phyloP scores from a whole-genome alignment of 2,329 filamentous ascomycete genomes.

The Aspergillus ochraceoroseus region DNA sequence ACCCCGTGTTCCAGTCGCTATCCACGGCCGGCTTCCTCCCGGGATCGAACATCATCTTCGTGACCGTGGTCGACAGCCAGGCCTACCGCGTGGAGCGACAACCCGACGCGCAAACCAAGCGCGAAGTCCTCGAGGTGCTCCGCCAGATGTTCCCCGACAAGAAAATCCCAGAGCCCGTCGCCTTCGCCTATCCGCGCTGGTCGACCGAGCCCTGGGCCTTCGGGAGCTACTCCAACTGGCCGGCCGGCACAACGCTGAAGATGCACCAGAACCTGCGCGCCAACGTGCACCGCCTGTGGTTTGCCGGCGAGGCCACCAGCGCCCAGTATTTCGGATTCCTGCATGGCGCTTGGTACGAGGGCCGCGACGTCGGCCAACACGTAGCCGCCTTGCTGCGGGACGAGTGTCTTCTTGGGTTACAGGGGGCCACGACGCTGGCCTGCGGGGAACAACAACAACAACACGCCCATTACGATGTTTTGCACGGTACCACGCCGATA shows the following conservation, averaged over 20 bases:
- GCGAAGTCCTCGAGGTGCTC: constrained; percentile 55
- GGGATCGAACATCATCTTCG: constrained; percentile 61
- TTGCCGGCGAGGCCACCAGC: constrained; percentile 61
- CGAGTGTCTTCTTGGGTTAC: constrained; percentile 15
- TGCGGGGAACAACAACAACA: too few species aligned
- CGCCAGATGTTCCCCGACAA: constrained; percentile 57
- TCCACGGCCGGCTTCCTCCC: constrained; percentile 54
- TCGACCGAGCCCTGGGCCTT: constrained; percentile 48
- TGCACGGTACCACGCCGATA: constrained; percentile 33
- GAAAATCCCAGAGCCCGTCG: constrained; percentile 55
- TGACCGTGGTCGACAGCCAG: constrained; percentile 55
- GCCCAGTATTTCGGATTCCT: constrained; percentile 62
- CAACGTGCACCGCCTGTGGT: constrained; percentile 59
- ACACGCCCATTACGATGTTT: constrained; percentile 26
- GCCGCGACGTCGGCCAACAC: constrained; percentile 43
- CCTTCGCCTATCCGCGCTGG: constrained; percentile 60
- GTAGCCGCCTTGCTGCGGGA: constrained; percentile 27
- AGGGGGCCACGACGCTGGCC: too few species aligned
- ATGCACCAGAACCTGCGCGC: constrained; percentile 64
- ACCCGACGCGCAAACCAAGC: constrained; percentile 53
- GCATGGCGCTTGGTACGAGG: constrained; percentile 59
- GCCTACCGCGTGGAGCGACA: constrained; percentile 57
- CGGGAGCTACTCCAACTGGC: constrained; percentile 66
- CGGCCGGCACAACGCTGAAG: constrained; percentile 57
- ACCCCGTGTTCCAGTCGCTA: constrained; percentile 62